phyloP scores from a whole-genome alignment of 2,329 filamentous ascomycete species.

The Phialophora expanda region DNA sequence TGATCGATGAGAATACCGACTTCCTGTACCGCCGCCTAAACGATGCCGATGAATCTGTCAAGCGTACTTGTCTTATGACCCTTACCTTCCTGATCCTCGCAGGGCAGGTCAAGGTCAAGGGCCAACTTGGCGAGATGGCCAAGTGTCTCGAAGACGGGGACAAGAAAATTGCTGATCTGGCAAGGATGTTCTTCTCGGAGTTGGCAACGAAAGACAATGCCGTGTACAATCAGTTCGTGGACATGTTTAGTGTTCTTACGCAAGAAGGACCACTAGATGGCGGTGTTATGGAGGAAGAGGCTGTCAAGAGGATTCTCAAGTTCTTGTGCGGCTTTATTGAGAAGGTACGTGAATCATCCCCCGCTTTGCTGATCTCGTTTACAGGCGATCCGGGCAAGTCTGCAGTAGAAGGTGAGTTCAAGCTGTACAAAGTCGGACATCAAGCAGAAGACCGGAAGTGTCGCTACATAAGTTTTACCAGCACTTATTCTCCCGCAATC shows the following conservation, averaged over 20 bases:
- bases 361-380: not conserved
- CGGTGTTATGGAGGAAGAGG: slow-evolving; percentile 69
- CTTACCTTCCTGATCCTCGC: slow-evolving; percentile 95
- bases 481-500: too few species aligned
- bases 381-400: too few species aligned
- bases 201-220: slow-evolving; percentile 98
- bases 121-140: slow-evolving; percentile 97
- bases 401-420: too few species aligned
- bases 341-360: slow-evolving; percentile 68
- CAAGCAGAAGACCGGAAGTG: not conserved
- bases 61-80: slow-evolving; percentile 97
- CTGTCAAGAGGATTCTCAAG: slow-evolving; percentile 83
- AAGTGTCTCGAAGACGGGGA: slow-evolving; percentile 98
- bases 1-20: slow-evolving; percentile 98
- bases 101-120: slow-evolving; percentile 99
- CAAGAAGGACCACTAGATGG: slow-evolving; percentile 70
- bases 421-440: too few species aligned
- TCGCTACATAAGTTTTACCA: not conserved
- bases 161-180: slow-evolving; percentile 88
- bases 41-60: slow-evolving; percentile 85
- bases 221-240: slow-evolving; percentile 98
- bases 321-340: slow-evolving; percentile 96
- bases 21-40: slow-evolving; percentile 94
- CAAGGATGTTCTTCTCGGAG: slow-evolving; percentile 98
- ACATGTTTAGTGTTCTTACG: slow-evolving; percentile 94